Evolutionary conservation across 1,284 basidiomycete species (phyloP).

Genomic region (Fomes fomentarius): DNA sequence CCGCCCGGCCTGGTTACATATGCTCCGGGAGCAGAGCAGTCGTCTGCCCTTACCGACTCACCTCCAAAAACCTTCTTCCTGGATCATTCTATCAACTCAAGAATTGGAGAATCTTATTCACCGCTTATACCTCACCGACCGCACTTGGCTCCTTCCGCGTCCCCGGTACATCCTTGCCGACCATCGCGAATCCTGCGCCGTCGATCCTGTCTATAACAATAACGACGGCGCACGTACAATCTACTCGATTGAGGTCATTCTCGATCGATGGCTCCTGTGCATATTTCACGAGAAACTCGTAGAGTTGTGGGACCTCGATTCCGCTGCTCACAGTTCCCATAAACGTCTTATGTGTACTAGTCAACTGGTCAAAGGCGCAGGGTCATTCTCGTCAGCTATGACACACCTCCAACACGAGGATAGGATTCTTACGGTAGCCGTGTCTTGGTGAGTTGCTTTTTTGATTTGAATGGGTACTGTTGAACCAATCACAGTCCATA

Average conservation of each 20-base stretch:
- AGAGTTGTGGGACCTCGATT: slow-evolving; percentile 33
- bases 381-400: slow-evolving; percentile 20
- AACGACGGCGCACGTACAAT: slow-evolving; percentile 23
- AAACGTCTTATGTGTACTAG: slow-evolving; percentile 16
- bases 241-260: slow-evolving; percentile 26
- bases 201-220: slow-evolving; percentile 16
- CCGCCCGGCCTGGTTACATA: slow-evolving; percentile 24
- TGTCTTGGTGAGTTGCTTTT: slow-evolving; percentile 12
- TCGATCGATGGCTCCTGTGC: slow-evolving; percentile 32
- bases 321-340: slow-evolving; percentile 6
- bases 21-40: slow-evolving; percentile 15
- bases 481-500: not conserved
- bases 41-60: slow-evolving; percentile 21
- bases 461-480: not conserved
- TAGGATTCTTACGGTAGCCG: slow-evolving; percentile 14
- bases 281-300: slow-evolving; percentile 30
- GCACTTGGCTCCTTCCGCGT: slow-evolving; percentile 24
- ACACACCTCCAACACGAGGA: slow-evolving; percentile 11
- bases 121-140: slow-evolving; percentile 15
- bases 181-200: slow-evolving; percentile 5
- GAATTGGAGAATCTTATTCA: slow-evolving; percentile 21
- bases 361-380: slow-evolving; percentile 9
- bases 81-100: slow-evolving; percentile 2
- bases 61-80: not conserved
- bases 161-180: slow-evolving; percentile 8